A percentile compares a stretch with the other conserved stretches of the same genome.
Evolutionary conservation across 805 yeast species (phyloP).

Genomic region (Candida ficus): DNA sequence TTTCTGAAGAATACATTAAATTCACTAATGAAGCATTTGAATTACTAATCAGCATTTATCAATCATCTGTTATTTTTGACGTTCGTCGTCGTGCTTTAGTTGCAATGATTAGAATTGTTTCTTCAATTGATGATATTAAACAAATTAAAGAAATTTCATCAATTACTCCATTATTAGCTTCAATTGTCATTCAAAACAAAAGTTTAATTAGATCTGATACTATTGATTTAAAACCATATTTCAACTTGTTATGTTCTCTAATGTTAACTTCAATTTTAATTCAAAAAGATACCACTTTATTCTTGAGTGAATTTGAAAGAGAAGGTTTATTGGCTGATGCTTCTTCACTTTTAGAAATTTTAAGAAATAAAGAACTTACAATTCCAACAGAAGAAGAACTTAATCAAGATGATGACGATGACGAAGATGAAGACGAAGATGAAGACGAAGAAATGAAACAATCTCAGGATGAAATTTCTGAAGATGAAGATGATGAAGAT

Average conservation of each 20-base stretch:
- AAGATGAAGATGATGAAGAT: constrained; percentile 16
- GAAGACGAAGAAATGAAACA: constrained; percentile 8
- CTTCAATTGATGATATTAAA: constrained; percentile 29
- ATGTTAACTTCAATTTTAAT: constrained; percentile 42
- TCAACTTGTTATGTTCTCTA: constrained; percentile 47
- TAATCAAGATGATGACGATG: constrained; percentile 22
- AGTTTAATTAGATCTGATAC: constrained; percentile 22
- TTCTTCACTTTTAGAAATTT: constrained; percentile 26
- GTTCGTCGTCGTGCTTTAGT: constrained; percentile 54
- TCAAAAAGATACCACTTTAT: constrained; percentile 37
- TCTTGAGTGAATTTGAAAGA: constrained; percentile 48
- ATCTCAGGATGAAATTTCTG: constrained; percentile 14
- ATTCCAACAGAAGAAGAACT: constrained; percentile 6
- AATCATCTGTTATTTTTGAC: constrained; percentile 65
- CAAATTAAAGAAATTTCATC: constrained; percentile 29
- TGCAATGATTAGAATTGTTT: constrained; percentile 46
- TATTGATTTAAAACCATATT: constrained; percentile 24
- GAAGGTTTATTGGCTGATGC: constrained; percentile 68
- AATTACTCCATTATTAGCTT: constrained; percentile 48
- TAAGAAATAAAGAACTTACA: constrained; percentile 14
- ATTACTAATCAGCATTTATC: constrained; percentile 55
- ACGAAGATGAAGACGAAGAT: constrained; percentile 24
- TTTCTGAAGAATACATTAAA: constrained; percentile 21
- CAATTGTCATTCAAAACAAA: constrained; percentile 54
- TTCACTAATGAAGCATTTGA: constrained; percentile 47